Percentiles rank a stretch among this genome's conserved stretches.
Evolutionary conservation across 176 grass and related monocot species (phyloP).

Genomic region (Ananas comosus): DNA sequence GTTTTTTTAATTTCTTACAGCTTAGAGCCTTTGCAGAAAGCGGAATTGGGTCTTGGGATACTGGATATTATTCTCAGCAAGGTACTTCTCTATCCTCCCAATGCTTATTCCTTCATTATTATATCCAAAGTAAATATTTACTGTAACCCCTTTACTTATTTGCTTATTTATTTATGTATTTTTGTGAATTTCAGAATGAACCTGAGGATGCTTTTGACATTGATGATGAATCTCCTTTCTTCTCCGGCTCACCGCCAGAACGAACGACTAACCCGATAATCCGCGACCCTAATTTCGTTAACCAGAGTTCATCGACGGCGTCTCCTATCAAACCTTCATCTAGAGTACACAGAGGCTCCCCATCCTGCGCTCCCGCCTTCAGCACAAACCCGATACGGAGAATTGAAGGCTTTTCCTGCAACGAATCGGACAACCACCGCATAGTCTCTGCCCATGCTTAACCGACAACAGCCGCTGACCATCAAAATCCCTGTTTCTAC

Average conservation of each 20-base stretch:
- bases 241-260: no score
- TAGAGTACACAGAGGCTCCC: neutral
- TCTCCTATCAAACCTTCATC: neutral
- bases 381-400: neutral
- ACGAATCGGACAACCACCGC: neutral
- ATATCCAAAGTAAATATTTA: neutral
- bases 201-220: no score
- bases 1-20: neutral
- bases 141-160: neutral
- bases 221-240: no score
- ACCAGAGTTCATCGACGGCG: neutral
- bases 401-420: slow-evolving; percentile 2
- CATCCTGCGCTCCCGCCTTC: neutral
- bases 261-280: neutral
- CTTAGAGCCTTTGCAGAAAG: neutral
- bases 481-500: neutral
- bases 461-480: neutral
- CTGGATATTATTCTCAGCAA: slow-evolving; percentile 12
- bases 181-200: no score
- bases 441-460: neutral
- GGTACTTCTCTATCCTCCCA: neutral
- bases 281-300: slow-evolving; percentile 2
- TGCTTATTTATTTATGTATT: neutral
- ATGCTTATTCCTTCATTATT: neutral
- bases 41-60: slow-evolving; percentile 2